Evolutionary conservation across 2,329 filamentous ascomycete species (phyloP), one percentile per base, ranked within the genome.

Genomic region (Stagonosporopsis cucurbitacearum): DNA sequence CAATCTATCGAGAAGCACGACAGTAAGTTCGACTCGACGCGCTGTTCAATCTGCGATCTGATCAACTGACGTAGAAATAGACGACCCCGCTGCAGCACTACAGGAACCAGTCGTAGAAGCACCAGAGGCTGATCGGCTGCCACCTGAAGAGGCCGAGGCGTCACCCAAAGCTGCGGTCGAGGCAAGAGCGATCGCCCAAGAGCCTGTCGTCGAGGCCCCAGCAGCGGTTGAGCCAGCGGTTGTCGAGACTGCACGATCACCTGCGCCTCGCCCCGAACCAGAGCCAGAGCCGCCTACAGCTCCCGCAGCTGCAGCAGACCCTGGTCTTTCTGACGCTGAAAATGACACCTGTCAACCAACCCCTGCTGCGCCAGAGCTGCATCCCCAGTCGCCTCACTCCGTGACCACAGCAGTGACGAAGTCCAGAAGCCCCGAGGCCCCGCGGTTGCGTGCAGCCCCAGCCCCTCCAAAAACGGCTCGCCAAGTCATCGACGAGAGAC

Each of bases 401-500:
- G 50, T 60, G 15, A 54, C 57, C 48, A 60, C 58, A 51, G 62
- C 62, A 46, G 62, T 58, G 43, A 60, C 62, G 26, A 66, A 61
- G 57, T 53, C 56, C 51, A 58, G 59, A 59, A 50, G 60, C 50
- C 57, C 46, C 32, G 60, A 61, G 59, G 57, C 59, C 52, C 46
- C 65, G 53, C 50, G 42, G 13, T 17, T 51, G 40, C 58, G 44
- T 60, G 61, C 70, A 69, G 57, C 73, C 64, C 62, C 72, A 72
- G 53, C 60, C 45, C 54, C 60, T 43, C 53, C 65, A 65, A 59
- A 67, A 60, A 64, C 60, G 42, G 42, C 60, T 35, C 62, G 60
- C 45, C 63, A 64, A 50, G 33, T 62, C 39, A 28, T 71, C 19
- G 70, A 73, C 53, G 70, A 72, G 40, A 66, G 71, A 62, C 72